Conservation (phyloP, 768 basidiomycete genomes). For the Phlebiopsis flavidoalba region DNA sequence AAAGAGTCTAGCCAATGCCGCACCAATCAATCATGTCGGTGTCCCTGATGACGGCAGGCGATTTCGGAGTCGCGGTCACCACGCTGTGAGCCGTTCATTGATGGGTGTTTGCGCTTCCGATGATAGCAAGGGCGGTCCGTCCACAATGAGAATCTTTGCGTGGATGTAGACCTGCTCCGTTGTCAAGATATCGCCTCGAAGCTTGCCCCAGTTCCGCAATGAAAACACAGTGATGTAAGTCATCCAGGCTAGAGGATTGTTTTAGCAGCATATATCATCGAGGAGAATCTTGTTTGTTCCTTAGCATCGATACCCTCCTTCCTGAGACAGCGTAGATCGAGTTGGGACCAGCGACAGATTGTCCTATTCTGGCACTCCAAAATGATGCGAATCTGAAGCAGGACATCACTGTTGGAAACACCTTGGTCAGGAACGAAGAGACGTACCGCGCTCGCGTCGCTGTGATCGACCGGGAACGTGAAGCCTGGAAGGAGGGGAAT, state of each 20-base stretch:
- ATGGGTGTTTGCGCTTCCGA: constrained; percentile 97
- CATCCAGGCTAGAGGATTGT: constrained; percentile 64
- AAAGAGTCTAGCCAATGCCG: constrained; percentile 17
- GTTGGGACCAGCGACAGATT: constrained; percentile 79
- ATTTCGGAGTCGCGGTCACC: constrained; percentile 97
- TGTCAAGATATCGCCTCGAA: constrained; percentile 75
- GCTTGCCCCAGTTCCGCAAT: constrained; percentile 89
- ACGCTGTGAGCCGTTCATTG: constrained; percentile 91
- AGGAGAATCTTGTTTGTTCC: constrained; percentile 17
- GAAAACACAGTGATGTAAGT: constrained; percentile 91
- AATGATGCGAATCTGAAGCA: constrained; percentile 79
- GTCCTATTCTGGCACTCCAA: constrained; percentile 92
- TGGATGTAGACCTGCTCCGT: constrained; percentile 68
- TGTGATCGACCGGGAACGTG: constrained; percentile 86
- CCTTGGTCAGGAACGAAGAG: neutral
- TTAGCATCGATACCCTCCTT: constrained; percentile 86
- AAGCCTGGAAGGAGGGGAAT: constrained; percentile 94
- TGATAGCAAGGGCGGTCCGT: constrained; percentile 92
- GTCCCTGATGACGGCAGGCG: constrained; percentile 87
- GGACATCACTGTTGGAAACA: neutral
- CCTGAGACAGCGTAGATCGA: constrained; percentile 85
- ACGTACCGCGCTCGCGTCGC: constrained; percentile 86
- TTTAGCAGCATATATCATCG: neutral
- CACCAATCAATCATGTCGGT: constrained; percentile 96
- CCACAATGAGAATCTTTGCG: constrained; percentile 65